Evolutionary conservation across 2,329 filamentous ascomycete species (phyloP).

Genomic region (Aspergillus jensenii): DNA sequence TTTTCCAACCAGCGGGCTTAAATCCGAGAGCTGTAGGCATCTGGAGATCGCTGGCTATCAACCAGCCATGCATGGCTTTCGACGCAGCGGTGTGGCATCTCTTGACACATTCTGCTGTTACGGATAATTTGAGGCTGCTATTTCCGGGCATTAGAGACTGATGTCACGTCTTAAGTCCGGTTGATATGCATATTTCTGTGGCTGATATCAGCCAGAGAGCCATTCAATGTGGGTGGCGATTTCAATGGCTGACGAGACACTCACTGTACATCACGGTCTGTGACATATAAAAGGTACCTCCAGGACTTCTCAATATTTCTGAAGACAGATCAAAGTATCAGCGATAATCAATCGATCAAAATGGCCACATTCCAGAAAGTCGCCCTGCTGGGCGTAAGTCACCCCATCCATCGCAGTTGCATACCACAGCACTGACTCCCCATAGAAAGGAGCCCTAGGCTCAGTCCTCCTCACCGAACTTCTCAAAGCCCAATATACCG

Average conservation of each 20-base stretch:
- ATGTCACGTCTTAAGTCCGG: not conserved
- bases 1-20: no score
- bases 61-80: no score
- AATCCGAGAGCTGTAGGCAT: no score
- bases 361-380: slow-evolving; percentile 4
- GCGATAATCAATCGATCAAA: not conserved
- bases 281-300: no score
- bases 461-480: slow-evolving; percentile 1
- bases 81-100: no score
- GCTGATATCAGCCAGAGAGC: not conserved
- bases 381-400: slow-evolving; percentile 5
- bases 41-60: no score
- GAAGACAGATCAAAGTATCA: no score
- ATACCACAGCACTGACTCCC: not conserved
- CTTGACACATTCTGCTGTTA: no score
- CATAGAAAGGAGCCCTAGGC: slow-evolving; percentile 8
- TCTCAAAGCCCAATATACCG: not conserved
- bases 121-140: no score
- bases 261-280: not conserved
- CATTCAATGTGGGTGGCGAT: not conserved
- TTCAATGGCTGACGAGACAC: not conserved
- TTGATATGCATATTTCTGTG: not conserved
- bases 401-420: not conserved
- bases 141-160: no score
- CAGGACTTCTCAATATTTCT: no score